Base-by-base conservation (phyloP, 2,329 filamentous ascomycete genomes). In the Diaporthe caulivora region DNA sequence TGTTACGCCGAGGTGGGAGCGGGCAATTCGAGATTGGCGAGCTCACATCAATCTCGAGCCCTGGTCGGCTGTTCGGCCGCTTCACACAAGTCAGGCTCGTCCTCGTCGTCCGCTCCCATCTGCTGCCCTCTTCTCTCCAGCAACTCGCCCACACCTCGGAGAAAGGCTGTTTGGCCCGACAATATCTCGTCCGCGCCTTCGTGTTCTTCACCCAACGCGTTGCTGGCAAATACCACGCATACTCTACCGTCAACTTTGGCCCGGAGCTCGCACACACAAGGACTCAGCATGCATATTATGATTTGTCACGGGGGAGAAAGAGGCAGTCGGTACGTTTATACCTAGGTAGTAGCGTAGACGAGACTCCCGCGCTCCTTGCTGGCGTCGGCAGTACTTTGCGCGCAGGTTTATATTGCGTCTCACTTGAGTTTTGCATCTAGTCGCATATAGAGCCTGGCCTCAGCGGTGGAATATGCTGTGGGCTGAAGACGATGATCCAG, bases 11-110 rank as follows among this genome's bases (percentile, higher is more conserved):
- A 58, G 37, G 67, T 37, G 49, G 26, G 67, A 51, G 69, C 47
- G 55, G 47, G 55, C 57, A 47, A 42, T 26, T 73, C 31, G 72
- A 73, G 72, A 74, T 74, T 74, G 72, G 68, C 72, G 72, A 74
- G 72, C 60, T 74, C 68, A 62, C 72, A 74, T 74, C 72, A 71
- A 73, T 70, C 65, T 68, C 54, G 49, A 54, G 40, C 55, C 44
- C 58, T 26, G 47, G 54, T 40, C 40, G 47, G 40, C 53, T 49
- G 53, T 42, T 42, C 42, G 29, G 40, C 37, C 49, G 67, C 26
- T 26, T 26, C 24, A 37, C 18, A 58, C n/a, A 42, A 47, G 37
- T 58, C 67, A 57, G 53, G 21, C 26, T 40, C 53, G 37, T 29
- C 24, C 3, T n/a, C 31, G 11, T 37, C 29, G 15, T 21, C n/a